Base-by-base conservation (phyloP, 352 stramenopile genomes). In the Phytophthora colocasiae region DNA sequence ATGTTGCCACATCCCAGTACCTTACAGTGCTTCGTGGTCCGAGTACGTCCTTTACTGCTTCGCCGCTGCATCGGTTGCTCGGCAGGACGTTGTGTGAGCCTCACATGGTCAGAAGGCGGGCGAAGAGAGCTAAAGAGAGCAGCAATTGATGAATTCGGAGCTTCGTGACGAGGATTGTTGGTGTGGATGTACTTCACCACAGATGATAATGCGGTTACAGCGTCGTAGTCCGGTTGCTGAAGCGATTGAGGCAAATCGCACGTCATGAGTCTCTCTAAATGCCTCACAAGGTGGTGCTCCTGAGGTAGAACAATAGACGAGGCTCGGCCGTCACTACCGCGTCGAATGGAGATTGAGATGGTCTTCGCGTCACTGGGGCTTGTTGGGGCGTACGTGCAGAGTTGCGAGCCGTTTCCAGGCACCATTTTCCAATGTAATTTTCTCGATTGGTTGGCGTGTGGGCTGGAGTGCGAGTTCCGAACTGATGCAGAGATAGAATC, bases 1-100 rank as follows among this genome's bases (percentile, higher is more conserved):
- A 86, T 85, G 59, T 86, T 85, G 31, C 71, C 66, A 36, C 79
- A 88, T 15, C 73, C 71, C 10, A 64, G 48, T 15, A 88, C 62
- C 46, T 89, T 82, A 66, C 82, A 91, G 48, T 80, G 77, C 60
- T 88, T 91, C 39, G 58, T 71, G 27, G 19, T 68, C n/a, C 63
- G 58, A 34, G 72, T 61, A 1, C 59, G 48, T n/a, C 64, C 65
- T 27, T 69, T 66, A 12, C 58, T 53, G 10, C 71, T 64, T 36
- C 72, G 73, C 58, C 67, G 67, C 29, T 63, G 69, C 1, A 19
- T 11, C 10, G 43, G 32, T 3, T 54, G 52, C 45, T 38, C 46
- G 39, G 1, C 10, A 47, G 24, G 2, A 34, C 6, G 41, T 4
- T 47, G 38, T 17, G 34, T 34, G 7, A 9, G 9, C 22, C 56